Conservation (phyloP, 139 green algal species). For the Edaphochlamys debaryana region DNA sequence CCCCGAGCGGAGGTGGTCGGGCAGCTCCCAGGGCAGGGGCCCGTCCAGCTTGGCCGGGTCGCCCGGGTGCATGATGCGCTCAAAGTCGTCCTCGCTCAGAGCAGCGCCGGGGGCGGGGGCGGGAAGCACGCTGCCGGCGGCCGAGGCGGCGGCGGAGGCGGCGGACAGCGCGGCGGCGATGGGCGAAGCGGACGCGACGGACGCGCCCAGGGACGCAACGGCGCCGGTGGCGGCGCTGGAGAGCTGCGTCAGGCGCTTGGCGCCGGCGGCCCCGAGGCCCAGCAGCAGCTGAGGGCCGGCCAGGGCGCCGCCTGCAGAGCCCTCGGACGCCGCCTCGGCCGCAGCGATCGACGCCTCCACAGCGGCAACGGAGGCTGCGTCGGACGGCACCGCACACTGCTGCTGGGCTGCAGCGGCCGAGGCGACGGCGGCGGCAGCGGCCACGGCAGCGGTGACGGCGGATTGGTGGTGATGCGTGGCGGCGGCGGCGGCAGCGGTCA, state of each 20-base stretch:
- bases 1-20: slow-evolving; percentile 48
- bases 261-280: no score
- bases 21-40: slow-evolving; percentile 62
- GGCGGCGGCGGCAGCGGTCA: not conserved
- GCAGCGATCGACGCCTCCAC: not conserved
- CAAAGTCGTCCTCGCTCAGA: slow-evolving; percentile 39
- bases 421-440: not conserved
- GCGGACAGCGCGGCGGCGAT: not conserved
- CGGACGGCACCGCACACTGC: not conserved
- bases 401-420: not conserved
- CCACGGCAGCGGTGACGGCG: not conserved
- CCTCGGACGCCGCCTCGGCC: not conserved
- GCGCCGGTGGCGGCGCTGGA: not conserved
- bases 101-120: no score
- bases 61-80: slow-evolving; percentile 54
- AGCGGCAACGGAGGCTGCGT: not conserved
- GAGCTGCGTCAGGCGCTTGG: not conserved
- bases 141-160: not conserved
- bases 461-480: not conserved
- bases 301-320: no score
- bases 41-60: slow-evolving; percentile 58
- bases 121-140: no score
- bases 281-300: no score
- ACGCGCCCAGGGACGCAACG: slow-evolving; percentile 14
- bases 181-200: no score